These are phyloP conservation scores for Tephrocybe sp. DNA, from an alignment of 768 basidiomycete genomes.

Conservation along the genomic window DNA sequence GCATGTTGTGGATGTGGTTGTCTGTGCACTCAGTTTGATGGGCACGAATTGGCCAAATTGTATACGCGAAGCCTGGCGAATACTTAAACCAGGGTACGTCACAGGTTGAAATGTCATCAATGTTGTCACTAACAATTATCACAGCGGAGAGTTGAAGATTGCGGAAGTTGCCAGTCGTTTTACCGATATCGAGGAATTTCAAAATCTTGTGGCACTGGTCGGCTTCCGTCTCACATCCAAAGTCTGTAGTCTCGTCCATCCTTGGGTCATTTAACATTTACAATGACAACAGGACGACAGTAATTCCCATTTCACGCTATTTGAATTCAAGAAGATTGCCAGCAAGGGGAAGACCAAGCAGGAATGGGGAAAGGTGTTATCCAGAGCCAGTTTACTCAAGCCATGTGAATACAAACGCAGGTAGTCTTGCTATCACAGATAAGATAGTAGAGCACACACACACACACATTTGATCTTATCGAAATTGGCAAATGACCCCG, in stretches of 20 bases:
- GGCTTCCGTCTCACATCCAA: constrained; percentile 75
- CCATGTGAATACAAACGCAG: constrained; percentile 93
- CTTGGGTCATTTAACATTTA: neutral
- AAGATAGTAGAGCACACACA: too few species aligned
- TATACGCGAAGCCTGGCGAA: constrained; percentile 84
- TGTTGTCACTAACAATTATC: constrained; percentile 5
- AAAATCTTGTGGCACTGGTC: constrained; percentile 55
- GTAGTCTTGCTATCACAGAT: too few species aligned
- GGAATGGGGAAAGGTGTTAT: constrained; percentile 58
- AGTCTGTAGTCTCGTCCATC: constrained; percentile 34
- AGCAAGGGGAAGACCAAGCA: constrained; percentile 45
- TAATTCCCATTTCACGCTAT: constrained; percentile 83
- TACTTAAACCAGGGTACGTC: constrained; percentile 72
- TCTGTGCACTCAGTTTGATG: constrained; percentile 96
- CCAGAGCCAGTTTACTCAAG: constrained; percentile 61
- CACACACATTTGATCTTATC: constrained; percentile 14
- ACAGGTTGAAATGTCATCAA: neutral
- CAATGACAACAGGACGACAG: constrained; percentile 57
- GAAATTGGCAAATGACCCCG: too few species aligned
- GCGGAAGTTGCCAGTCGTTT: constrained; percentile 91
- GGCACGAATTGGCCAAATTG: constrained; percentile 94
- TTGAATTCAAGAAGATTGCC: constrained; percentile 70
- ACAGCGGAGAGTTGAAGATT: constrained; percentile 77
- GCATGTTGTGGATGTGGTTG: constrained; percentile 84
- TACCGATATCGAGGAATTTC: constrained; percentile 62